Conservation (phyloP, 2,329 filamentous ascomycete species). For the Talaromyces sp. region DNA sequence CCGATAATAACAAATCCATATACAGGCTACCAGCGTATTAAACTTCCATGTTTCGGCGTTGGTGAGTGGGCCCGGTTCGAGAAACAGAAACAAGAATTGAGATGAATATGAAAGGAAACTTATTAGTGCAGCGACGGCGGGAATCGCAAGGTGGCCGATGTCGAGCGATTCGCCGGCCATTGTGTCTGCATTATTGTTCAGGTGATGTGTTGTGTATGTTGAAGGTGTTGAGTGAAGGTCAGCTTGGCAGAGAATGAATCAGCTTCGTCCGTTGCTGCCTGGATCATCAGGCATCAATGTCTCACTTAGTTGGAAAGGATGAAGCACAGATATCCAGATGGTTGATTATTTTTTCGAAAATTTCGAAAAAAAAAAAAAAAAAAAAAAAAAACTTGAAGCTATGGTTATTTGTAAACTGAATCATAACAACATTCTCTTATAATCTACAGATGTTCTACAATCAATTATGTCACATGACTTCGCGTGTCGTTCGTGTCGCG, state of each 20-base stretch:
- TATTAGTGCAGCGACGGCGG: slow-evolving; percentile 56
- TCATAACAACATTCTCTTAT: too few relatives aligned
- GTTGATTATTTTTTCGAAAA: background rate
- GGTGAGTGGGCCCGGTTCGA: slow-evolving; percentile 55
- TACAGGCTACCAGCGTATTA: slow-evolving; percentile 54
- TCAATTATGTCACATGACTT: slow-evolving; percentile 15
- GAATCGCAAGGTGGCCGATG: slow-evolving; percentile 48
- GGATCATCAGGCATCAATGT: background rate
- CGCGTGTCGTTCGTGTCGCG: slow-evolving; percentile 10
- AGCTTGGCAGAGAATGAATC: background rate
- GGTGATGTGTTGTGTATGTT: background rate
- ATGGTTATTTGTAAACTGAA: too few relatives aligned
- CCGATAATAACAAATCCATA: slow-evolving; percentile 59
- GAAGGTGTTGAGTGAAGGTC: background rate
- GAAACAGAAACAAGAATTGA: slow-evolving; percentile 56
- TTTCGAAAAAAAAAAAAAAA: too few relatives aligned
- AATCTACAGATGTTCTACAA: too few relatives aligned
- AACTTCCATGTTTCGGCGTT: slow-evolving; percentile 53
- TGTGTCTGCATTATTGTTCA: slow-evolving; percentile 7
- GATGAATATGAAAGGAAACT: slow-evolving; percentile 60
- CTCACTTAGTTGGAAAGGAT: background rate
- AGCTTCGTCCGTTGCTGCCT: background rate
- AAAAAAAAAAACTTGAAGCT: too few relatives aligned
- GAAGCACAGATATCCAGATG: background rate
- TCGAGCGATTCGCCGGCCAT: slow-evolving; percentile 21